These are phyloP conservation scores for Fusarium camptoceras DNA, from an alignment of 2,329 filamentous ascomycete genomes.

Conservation along the genomic window DNA sequence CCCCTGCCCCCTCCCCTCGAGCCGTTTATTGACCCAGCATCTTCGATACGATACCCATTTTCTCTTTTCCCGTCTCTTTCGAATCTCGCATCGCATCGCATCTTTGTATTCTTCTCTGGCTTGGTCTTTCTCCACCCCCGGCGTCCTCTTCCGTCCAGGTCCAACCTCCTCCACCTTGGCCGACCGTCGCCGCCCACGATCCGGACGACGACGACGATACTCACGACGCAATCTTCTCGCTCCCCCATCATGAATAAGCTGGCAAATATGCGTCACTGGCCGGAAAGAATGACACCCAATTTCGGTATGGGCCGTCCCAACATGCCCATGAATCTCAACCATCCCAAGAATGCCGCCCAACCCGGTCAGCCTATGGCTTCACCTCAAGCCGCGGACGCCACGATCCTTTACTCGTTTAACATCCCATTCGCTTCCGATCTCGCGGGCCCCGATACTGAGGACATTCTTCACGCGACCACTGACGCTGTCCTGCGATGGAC, in stretches of 20 bases:
- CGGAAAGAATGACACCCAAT: slow-evolving; percentile 75
- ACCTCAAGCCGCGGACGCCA: slow-evolving; percentile 77
- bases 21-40: slow-evolving; percentile 43
- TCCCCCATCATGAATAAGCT: slow-evolving; percentile 74
- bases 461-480: slow-evolving; percentile 91
- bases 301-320: slow-evolving; percentile 73
- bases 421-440: slow-evolving; percentile 95
- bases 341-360: slow-evolving; percentile 66
- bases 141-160: slow-evolving; percentile 36
- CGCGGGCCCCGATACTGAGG: slow-evolving; percentile 90
- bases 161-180: slow-evolving; percentile 41
- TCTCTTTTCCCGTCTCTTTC: slow-evolving; percentile 30
- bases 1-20: slow-evolving; percentile 28
- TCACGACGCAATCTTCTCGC: slow-evolving; percentile 32
- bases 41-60: slow-evolving; percentile 44
- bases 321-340: slow-evolving; percentile 68
- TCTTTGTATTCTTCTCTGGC: slow-evolving; percentile 40
- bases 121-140: slow-evolving; percentile 34
- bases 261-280: slow-evolving; percentile 79
- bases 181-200: slow-evolving; percentile 46
- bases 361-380: slow-evolving; percentile 70
- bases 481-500: slow-evolving; percentile 93
- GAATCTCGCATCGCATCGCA: slow-evolving; percentile 29
- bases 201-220: slow-evolving; percentile 45
- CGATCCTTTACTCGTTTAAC: slow-evolving; percentile 95